Evolutionary conservation across 495 filamentous ascomycete genomes (phyloP).

Genomic region (Xylaria flabelliformis): DNA sequence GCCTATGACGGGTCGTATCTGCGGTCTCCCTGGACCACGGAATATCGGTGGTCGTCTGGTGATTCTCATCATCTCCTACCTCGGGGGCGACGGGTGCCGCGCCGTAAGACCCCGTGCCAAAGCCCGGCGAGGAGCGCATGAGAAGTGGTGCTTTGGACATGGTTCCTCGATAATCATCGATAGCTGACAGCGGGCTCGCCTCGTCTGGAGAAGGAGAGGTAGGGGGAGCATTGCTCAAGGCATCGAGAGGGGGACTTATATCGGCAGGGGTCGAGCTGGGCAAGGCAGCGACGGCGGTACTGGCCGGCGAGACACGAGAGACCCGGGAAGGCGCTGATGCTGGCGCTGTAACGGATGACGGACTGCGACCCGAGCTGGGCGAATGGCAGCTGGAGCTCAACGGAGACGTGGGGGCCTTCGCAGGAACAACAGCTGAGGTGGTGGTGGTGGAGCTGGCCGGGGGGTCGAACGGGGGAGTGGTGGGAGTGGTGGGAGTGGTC

Average conservation of each 20-base stretch:
- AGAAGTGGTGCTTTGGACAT: conserved; percentile 65
- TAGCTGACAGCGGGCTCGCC: conserved; percentile 33
- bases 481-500: too few species aligned
- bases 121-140: conserved; percentile 64
- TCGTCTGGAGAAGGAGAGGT: conserved; percentile 31
- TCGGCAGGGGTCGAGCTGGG: conserved; percentile 8
- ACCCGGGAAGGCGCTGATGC: neutral
- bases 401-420: conserved; percentile 16
- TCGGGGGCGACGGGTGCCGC: conserved; percentile 33
- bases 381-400: conserved; percentile 19
- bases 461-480: conserved; percentile 9
- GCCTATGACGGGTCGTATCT: conserved; percentile 26
- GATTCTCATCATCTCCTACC: conserved; percentile 27
- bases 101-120: conserved; percentile 42
- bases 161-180: conserved; percentile 29
- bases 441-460: conserved; percentile 20
- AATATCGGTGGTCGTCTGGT: conserved; percentile 11
- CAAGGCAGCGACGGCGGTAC: neutral
- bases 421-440: conserved; percentile 24
- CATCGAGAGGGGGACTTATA: conserved; percentile 32
- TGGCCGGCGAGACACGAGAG: neutral
- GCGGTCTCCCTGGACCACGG: conserved; percentile 27
- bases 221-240: conserved; percentile 37
- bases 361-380: conserved; percentile 1
- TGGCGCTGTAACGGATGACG: conserved; percentile 2